These are phyloP conservation scores for Funneliformis mosseae DNA, from an alignment of 192 early-diverging fungal species.

Conservation along the genomic window DNA sequence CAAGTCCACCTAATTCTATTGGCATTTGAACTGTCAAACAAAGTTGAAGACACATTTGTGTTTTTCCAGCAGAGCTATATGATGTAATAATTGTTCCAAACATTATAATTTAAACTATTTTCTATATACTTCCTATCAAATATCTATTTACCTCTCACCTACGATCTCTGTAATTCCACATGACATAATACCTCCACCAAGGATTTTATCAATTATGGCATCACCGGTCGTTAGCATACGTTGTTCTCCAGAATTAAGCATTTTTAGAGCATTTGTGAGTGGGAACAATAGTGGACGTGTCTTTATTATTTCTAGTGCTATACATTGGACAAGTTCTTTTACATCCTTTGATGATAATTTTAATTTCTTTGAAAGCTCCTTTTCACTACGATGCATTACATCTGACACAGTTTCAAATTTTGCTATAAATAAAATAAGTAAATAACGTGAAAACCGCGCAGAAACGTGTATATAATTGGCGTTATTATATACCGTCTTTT, in stretches of 20 bases:
- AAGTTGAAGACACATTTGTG: conserved; percentile 84
- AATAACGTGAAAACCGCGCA: background rate
- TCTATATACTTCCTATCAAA: background rate
- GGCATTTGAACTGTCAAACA: conserved; percentile 71
- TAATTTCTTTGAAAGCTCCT: background rate
- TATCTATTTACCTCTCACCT: conserved; percentile 58
- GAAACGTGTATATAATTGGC: background rate
- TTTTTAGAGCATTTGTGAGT: conserved; percentile 36
- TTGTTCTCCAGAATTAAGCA: conserved; percentile 38
- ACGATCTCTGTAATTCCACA: conserved; percentile 71
- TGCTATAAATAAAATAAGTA: conserved; percentile 4
- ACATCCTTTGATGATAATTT: conserved; percentile 16
- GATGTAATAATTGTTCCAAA: background rate
- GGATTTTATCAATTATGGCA: conserved; percentile 50
- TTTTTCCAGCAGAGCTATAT: conserved; percentile 78
- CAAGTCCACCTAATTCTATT: conserved; percentile 53
- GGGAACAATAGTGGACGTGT: background rate
- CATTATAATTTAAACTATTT: background rate
- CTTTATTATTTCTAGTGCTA: conserved; percentile 2
- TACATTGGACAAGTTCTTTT: conserved; percentile 8
- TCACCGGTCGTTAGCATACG: conserved; percentile 56
- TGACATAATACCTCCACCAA: conserved; percentile 63
- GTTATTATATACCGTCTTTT: background rate
- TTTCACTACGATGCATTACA: background rate
- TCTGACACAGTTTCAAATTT: conserved; percentile 23